phyloP scores from a whole-genome alignment of 1,284 basidiomycete genomes.

The Mycocalia duriaeana region DNA sequence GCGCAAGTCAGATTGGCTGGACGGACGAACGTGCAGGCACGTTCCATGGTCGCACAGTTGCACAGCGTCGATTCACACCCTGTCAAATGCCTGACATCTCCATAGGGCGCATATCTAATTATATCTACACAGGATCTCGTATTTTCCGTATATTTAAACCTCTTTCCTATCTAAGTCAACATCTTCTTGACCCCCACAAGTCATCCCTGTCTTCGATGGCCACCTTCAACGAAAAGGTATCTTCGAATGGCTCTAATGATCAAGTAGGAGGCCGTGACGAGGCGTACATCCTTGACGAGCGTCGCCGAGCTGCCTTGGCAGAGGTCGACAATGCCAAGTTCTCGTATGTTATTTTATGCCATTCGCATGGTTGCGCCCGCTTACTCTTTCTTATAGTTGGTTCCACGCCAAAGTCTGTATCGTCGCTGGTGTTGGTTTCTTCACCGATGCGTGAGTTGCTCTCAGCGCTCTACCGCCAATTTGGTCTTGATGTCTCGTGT shows the following conservation, averaged over 20 bases:
- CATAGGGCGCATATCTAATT: too few species aligned
- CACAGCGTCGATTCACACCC: too few species aligned
- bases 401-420: conserved; percentile 70
- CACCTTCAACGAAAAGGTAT: conserved; percentile 22
- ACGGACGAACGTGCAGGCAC: too few species aligned
- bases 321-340: conserved; percentile 77
- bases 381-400: conserved; percentile 33
- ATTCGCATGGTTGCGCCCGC: conserved; percentile 1
- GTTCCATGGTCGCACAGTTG: too few species aligned
- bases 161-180: conserved; percentile 2
- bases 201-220: conserved; percentile 13
- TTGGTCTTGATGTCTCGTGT: background rate
- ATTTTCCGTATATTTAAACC: too few species aligned
- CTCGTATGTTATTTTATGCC: conserved; percentile 36
- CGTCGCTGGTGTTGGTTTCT: conserved; percentile 79
- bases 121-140: too few species aligned
- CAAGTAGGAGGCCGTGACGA: conserved; percentile 21
- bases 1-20: too few species aligned
- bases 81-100: too few species aligned
- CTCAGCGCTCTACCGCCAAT: background rate
- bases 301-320: conserved; percentile 65
- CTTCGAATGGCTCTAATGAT: conserved; percentile 16
- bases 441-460: conserved; percentile 67
- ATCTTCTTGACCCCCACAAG: conserved; percentile 6
- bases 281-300: conserved; percentile 48